A percentile compares a stretch with the other conserved stretches of the same genome.
Evolutionary conservation across 164 flowering plant genomes (phyloP).

Genomic region (Pachysandra terminalis): DNA sequence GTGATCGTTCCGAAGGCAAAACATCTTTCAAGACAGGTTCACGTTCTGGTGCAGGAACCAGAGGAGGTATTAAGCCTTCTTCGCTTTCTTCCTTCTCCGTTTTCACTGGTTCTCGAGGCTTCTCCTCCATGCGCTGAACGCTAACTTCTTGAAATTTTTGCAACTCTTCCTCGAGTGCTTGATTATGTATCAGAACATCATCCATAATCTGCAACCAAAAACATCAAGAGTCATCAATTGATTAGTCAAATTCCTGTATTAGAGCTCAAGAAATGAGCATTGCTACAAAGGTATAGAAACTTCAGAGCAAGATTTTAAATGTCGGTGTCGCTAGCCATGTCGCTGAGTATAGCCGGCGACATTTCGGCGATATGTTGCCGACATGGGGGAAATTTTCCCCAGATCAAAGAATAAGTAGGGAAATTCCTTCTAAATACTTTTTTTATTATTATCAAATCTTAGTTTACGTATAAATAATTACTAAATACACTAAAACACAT

Average conservation of each 20-base stretch:
- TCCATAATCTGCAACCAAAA: conserved; percentile 52
- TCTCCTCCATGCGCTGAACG: conserved; percentile 25
- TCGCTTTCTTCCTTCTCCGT: conserved; percentile 32
- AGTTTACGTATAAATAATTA: no score
- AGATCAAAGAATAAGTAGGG: no score
- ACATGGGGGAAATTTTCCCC: no score
- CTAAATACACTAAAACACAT: no score
- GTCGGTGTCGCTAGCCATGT: no score
- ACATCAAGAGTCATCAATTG: background rate
- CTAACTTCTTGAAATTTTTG: conserved; percentile 20
- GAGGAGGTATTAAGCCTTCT: conserved; percentile 22
- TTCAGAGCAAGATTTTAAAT: no score
- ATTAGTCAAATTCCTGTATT: background rate
- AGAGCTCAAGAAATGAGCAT: no score
- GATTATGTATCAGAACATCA: conserved; percentile 37
- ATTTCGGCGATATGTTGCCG: no score
- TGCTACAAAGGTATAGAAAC: no score
- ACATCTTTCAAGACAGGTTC: conserved; percentile 9
- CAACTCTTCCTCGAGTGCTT: conserved; percentile 37
- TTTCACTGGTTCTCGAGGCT: conserved; percentile 22
- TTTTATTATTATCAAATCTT: no score
- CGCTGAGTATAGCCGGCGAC: no score
- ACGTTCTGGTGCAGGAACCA: conserved; percentile 22
- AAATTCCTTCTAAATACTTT: no score
- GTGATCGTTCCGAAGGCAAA: conserved; percentile 24